Conservation (phyloP, 257 asterid genomes). For the Solanum medicagineum region DNA sequence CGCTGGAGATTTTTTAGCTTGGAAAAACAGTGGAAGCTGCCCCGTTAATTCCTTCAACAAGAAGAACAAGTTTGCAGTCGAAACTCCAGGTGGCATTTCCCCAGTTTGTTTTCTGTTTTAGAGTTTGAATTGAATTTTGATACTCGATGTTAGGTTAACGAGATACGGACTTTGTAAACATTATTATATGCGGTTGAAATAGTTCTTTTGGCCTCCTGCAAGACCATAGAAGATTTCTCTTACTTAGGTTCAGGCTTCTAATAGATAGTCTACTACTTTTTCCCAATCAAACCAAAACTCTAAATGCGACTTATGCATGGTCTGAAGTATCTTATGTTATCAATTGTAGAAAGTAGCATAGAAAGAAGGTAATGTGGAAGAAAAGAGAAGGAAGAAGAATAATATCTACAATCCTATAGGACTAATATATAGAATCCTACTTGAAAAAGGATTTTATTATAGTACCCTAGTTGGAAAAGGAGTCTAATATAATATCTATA, state of each 20-base stretch:
- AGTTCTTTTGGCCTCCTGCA: background rate
- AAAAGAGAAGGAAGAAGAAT: background rate
- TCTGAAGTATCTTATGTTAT: background rate
- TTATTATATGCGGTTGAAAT: background rate
- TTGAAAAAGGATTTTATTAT: too few species aligned
- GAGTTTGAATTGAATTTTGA: background rate
- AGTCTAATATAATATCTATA: too few species aligned
- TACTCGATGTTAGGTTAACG: background rate
- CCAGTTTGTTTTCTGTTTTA: background rate
- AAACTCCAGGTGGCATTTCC: slow-evolving; percentile 36
- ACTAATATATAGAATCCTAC: too few species aligned
- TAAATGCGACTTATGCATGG: background rate
- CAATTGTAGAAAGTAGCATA: background rate
- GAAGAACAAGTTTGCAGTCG: slow-evolving; percentile 51
- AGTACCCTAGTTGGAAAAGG: too few species aligned
- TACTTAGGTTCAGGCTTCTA: background rate
- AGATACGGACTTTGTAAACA: background rate
- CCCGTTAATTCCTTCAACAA: slow-evolving; percentile 51
- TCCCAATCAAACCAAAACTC: background rate
- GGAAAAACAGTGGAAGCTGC: slow-evolving; percentile 41
- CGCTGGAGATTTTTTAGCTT: slow-evolving; percentile 52
- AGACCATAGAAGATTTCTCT: background rate
- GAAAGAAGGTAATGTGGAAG: background rate
- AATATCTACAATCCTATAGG: too few species aligned
- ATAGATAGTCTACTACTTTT: background rate